Evolutionary conservation across 352 stramenopile genomes (phyloP), one percentile per base, ranked within the genome.

Genomic region (Phytophthora pluvialis): DNA sequence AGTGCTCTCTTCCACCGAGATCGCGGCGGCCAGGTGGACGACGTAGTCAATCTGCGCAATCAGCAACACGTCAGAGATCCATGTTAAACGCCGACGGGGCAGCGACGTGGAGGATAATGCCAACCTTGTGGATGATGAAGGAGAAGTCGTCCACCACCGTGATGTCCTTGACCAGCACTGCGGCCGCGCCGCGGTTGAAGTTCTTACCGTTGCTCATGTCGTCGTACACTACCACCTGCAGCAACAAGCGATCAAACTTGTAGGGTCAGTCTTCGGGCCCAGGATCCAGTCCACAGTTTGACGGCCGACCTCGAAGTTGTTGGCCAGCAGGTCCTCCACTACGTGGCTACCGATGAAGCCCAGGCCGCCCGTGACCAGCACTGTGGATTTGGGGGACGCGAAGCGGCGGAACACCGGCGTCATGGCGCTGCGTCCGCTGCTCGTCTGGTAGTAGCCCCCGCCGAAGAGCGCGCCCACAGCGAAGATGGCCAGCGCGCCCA

Each of bases 121-220:
- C 18, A 59, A 91, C 81, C 73, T 92, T 92, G 70, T 92, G 81
- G 33, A 92, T 78, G 28, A 91, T 92, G 68, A 80, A 91, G 38
- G 80, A 80, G 62, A 83, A 93, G 74, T 95, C 87, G 60, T 86
- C 68, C 5, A 93, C 77, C 40, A 89, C 70, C 1, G 87, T 95
- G 58, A 95, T 93, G 60, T 94, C 87, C 68, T 95, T 95, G 45
- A 95, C 71, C 25, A 94, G 69, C 53, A 95, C 80, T 5, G 85
- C 81, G 4, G 85, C 80, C n/a, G 75, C 63, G 31, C 72, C 82
- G 11, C 81, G 80, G 68, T 95, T 92, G 38, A 94, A 93, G 62
- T 95, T 95, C 58, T 87, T 88, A 51, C 87, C 87, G 60, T 95
- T 95, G 73, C 87, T 95, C 87, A 94, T 94, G 66, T 95, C 85